A percentile compares a stretch with the other conserved stretches of the same genome.
These are phyloP conservation scores for Hypoxylon fuscum DNA, from an alignment of 495 filamentous ascomycete genomes.

Conservation along the genomic window DNA sequence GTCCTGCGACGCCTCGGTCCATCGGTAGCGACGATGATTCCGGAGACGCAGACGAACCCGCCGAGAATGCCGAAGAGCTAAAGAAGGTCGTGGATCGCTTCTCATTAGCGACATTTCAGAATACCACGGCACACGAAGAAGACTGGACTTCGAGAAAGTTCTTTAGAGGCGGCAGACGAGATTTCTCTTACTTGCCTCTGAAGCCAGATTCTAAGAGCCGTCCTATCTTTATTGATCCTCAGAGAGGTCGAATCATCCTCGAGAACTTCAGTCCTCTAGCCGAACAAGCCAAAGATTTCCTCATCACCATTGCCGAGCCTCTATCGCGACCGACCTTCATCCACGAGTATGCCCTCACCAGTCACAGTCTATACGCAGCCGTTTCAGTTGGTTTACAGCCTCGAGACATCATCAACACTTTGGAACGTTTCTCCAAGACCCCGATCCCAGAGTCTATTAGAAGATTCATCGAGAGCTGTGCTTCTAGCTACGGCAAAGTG, in stretches of 20 bases:
- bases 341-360: constrained; percentile 92
- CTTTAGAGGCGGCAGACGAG: constrained; percentile 55
- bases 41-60: constrained; percentile 55
- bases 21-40: constrained; percentile 73
- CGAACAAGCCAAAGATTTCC: constrained; percentile 87
- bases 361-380: constrained; percentile 93
- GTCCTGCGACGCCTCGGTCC: constrained; percentile 70
- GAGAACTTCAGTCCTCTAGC: constrained; percentile 93
- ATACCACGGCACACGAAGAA: constrained; percentile 45
- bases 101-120: constrained; percentile 58
- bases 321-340: constrained; percentile 85
- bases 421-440: constrained; percentile 89
- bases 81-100: constrained; percentile 74
- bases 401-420: constrained; percentile 85
- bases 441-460: constrained; percentile 80
- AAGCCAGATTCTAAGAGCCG: constrained; percentile 90
- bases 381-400: constrained; percentile 89
- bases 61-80: constrained; percentile 61
- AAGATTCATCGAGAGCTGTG: constrained; percentile 82
- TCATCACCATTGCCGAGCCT: constrained; percentile 95
- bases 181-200: constrained; percentile 81
- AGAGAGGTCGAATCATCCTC: constrained; percentile 85
- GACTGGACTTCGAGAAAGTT: constrained; percentile 61
- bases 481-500: constrained; percentile 91
- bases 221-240: constrained; percentile 91